Conservation (phyloP, 1,284 basidiomycete genomes). For the Rhodotorula sp. region DNA sequence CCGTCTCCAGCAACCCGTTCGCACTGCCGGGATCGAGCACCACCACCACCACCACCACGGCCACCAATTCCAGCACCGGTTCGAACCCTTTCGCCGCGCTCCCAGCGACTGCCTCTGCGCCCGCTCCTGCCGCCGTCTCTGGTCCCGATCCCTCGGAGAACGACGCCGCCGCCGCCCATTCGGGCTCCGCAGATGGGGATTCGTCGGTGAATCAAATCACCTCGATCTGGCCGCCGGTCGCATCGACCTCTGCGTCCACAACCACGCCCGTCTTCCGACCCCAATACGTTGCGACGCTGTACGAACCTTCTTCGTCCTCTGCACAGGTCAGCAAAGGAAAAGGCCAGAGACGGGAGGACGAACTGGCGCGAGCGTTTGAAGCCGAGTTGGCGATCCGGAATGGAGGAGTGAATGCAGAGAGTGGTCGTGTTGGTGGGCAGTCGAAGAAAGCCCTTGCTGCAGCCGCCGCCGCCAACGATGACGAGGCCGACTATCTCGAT, state of each 20-base stretch:
- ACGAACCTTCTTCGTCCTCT: slow-evolving; percentile 29
- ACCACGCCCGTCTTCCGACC: slow-evolving; percentile 21
- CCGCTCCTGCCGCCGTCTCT: background rate
- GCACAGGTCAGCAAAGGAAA: slow-evolving; percentile 9
- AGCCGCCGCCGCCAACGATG: background rate
- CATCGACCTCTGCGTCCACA: background rate
- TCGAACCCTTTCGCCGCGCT: slow-evolving; percentile 10
- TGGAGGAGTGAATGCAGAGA: background rate
- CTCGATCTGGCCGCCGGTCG: background rate
- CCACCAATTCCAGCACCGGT: slow-evolving; percentile 4
- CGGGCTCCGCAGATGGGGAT: background rate
- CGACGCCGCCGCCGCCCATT: background rate
- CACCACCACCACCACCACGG: background rate
- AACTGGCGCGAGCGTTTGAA: slow-evolving; percentile 24
- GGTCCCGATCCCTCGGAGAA: background rate
- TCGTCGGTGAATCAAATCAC: background rate
- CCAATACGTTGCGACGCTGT: slow-evolving; percentile 41
- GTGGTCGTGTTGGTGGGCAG: background rate
- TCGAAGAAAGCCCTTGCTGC: background rate
- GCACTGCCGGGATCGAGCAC: background rate
- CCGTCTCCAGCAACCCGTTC: slow-evolving; percentile 17
- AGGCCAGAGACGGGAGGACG: slow-evolving; percentile 8
- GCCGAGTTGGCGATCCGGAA: slow-evolving; percentile 1
- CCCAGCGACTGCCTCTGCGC: background rate
- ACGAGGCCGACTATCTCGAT: background rate